phyloP scores from a whole-genome alignment of 2,329 filamentous ascomycete species.

The Aurifilum marmelostoma region DNA sequence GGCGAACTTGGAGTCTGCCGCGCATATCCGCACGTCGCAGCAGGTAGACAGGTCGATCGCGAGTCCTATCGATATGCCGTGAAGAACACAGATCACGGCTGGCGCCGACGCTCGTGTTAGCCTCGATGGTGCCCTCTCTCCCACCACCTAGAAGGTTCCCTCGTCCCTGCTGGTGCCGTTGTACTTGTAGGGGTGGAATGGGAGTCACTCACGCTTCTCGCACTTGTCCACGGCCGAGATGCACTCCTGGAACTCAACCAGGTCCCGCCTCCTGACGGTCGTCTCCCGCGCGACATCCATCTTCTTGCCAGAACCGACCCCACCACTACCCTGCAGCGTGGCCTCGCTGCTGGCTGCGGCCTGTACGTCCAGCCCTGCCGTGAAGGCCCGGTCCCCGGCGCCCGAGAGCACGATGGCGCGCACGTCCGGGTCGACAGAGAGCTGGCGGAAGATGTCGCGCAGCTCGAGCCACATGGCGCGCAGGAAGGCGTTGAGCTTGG shows the following conservation, averaged over 20 bases:
- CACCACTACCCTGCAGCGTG: constrained; percentile 42
- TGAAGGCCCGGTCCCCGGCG: constrained; percentile 82
- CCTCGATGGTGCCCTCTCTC: neutral
- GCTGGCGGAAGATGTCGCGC: constrained; percentile 68
- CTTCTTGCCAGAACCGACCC: constrained; percentile 25
- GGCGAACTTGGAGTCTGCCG: constrained; percentile 62
- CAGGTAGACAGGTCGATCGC: constrained; percentile 74
- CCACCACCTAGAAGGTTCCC: too few species aligned
- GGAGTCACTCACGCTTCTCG: constrained; percentile 71
- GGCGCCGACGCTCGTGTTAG: constrained; percentile 8
- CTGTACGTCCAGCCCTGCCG: constrained; percentile 81
- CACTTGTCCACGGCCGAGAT: constrained; percentile 80
- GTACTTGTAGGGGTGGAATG: neutral
- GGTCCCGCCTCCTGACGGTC: constrained; percentile 64
- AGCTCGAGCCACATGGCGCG: constrained; percentile 87
- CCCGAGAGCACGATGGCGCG: constrained; percentile 80
- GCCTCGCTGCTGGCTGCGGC: constrained; percentile 60
- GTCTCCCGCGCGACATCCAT: constrained; percentile 68
- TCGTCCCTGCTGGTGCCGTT: neutral
- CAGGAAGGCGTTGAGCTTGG: constrained; percentile 87
- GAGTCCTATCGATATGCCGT: constrained; percentile 77
- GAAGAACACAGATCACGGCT: constrained; percentile 82
- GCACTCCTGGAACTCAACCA: constrained; percentile 79
- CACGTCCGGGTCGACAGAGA: constrained; percentile 73
- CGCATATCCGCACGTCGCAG: constrained; percentile 71